A percentile compares a stretch with the other conserved stretches of the same genome.
Evolutionary conservation across 2,329 filamentous ascomycete genomes (phyloP).

Genomic region (Scedosporium boydii): DNA sequence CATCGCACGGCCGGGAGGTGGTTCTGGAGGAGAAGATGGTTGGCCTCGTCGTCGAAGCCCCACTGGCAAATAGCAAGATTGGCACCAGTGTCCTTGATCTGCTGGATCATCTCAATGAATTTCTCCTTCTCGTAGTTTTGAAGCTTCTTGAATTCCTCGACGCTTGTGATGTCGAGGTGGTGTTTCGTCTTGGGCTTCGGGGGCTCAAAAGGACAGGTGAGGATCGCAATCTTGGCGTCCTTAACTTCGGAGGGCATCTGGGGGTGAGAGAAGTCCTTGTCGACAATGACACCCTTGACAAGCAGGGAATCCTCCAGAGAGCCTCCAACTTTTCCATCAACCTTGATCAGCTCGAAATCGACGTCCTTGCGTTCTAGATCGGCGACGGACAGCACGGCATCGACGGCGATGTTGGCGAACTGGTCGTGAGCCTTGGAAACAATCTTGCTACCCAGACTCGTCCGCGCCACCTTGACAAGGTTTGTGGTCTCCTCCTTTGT

Average conservation of each 20-base stretch:
- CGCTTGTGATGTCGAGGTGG: conserved; percentile 92
- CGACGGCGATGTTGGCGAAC: conserved; percentile 93
- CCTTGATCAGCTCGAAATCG: conserved; percentile 98
- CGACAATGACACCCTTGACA: conserved; percentile 95
- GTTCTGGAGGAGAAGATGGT: conserved; percentile 94
- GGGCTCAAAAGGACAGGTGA: conserved; percentile 96
- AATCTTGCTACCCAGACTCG: conserved; percentile 95
- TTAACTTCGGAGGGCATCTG: conserved; percentile 96
- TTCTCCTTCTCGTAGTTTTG: conserved; percentile 94
- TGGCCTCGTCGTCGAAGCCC: conserved; percentile 98
- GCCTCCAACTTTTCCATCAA: conserved; percentile 95
- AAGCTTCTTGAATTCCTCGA: conserved; percentile 97
- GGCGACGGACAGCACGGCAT: conserved; percentile 91
- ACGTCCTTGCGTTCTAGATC: conserved; percentile 95
- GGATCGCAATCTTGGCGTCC: conserved; percentile 93
- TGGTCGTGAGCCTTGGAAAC: conserved; percentile 98
- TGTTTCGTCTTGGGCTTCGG: conserved; percentile 99
- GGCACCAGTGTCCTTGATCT: conserved; percentile 94
- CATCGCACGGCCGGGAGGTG: conserved; percentile 90
- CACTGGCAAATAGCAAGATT: conserved; percentile 98
- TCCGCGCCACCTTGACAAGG: conserved; percentile 89
- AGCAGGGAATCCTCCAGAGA: conserved; percentile 86
- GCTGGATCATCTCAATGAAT: conserved; percentile 96
- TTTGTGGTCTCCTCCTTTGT: conserved; percentile 71
- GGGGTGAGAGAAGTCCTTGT: conserved; percentile 99